phyloP scores from a whole-genome alignment of 306 rosid species.

The Sesbania bispinosa region DNA sequence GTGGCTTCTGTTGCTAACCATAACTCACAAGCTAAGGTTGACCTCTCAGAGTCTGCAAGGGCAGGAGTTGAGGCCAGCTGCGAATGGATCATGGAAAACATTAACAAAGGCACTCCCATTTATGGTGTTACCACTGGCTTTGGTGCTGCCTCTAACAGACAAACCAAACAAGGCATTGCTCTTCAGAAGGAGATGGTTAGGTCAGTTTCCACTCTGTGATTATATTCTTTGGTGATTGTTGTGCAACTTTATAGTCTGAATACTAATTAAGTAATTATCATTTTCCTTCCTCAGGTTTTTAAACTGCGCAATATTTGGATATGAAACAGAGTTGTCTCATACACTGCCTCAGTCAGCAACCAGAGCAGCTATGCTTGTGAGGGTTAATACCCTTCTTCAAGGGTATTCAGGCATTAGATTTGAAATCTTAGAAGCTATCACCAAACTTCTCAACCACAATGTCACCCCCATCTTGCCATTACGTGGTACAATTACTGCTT shows the following conservation, averaged over 20 bases:
- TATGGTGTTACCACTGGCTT: slow-evolving; percentile 48
- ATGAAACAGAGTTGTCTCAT: slow-evolving; percentile 25
- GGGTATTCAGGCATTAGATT: slow-evolving; percentile 43
- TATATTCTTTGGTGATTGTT: neutral
- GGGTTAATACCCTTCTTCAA: slow-evolving; percentile 46
- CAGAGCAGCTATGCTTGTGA: slow-evolving; percentile 50
- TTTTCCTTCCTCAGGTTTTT: slow-evolving; percentile 27
- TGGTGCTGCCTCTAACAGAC: slow-evolving; percentile 39
- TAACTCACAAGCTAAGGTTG: slow-evolving; percentile 23
- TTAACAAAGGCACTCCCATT: slow-evolving; percentile 11
- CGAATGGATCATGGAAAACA: slow-evolving; percentile 32
- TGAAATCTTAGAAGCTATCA: slow-evolving; percentile 45
- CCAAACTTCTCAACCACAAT: slow-evolving; percentile 41
- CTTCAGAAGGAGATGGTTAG: slow-evolving; percentile 51
- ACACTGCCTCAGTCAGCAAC: slow-evolving; percentile 37
- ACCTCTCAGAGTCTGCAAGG: slow-evolving; percentile 37
- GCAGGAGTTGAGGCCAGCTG: slow-evolving; percentile 38
- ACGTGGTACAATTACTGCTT: slow-evolving; percentile 46
- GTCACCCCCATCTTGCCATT: slow-evolving; percentile 41
- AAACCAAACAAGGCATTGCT: slow-evolving; percentile 29
- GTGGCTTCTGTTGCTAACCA: slow-evolving; percentile 41
- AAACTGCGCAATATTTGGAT: slow-evolving; percentile 44
- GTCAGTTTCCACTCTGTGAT: slow-evolving; percentile 13
- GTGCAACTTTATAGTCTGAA: neutral
- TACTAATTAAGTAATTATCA: neutral